These are phyloP conservation scores for Globisporangium recalcitrans DNA, from an alignment of 352 stramenopile genomes.

Conservation along the genomic window DNA sequence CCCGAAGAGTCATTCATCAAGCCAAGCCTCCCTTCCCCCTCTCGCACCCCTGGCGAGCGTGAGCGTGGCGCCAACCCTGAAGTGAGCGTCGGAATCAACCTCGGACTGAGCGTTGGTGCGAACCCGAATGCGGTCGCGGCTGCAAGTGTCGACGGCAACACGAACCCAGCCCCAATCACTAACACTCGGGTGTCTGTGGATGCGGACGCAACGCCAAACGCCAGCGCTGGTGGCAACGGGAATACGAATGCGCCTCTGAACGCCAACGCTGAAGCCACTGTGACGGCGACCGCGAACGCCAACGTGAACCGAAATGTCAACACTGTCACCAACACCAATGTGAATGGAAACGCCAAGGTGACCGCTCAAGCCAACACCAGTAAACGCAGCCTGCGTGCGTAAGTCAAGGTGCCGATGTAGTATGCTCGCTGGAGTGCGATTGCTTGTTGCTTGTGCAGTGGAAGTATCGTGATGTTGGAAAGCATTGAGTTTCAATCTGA, in stretches of 20 bases:
- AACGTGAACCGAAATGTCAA: neutral
- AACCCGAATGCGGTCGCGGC: neutral
- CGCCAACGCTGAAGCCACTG: neutral
- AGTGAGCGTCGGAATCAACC: neutral
- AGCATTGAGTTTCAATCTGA: neutral
- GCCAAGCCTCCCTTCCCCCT: neutral
- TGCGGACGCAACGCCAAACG: neutral
- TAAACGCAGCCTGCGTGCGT: neutral
- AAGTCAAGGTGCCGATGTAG: neutral
- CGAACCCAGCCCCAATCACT: neutral
- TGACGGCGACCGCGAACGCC: neutral
- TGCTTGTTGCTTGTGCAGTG: neutral
- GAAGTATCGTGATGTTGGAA: neutral
- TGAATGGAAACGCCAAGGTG: neutral
- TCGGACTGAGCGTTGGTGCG: neutral
- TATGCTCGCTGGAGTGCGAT: no score
- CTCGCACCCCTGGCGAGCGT: neutral
- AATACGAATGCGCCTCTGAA: neutral
- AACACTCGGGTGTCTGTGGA: neutral
- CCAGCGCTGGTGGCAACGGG: neutral
- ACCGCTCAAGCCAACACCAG: neutral
- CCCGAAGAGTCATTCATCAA: neutral
- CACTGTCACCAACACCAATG: neutral
- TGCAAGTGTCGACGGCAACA: neutral
- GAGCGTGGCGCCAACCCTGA: neutral